phyloP scores from a whole-genome alignment of 1,139 yeast species.

The Schizosaccharomyces versatilis region DNA sequence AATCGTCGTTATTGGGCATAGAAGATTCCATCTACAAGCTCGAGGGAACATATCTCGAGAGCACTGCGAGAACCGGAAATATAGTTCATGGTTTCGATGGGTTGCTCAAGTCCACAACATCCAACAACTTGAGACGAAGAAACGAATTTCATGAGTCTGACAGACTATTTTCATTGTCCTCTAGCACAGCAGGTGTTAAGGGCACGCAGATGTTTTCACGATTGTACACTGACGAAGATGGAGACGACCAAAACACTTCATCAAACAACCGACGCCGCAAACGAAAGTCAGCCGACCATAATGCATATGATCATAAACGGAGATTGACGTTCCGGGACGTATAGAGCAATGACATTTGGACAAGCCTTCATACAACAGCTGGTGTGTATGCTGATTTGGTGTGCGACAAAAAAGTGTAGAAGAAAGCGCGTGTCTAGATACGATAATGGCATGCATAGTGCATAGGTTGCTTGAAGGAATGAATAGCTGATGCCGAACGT shows the following conservation, averaged over 20 bases:
- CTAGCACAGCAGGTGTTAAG: slow-evolving; percentile 16
- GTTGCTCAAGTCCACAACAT: slow-evolving; percentile 30
- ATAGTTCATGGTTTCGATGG: slow-evolving; percentile 78
- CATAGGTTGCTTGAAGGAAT: not conserved
- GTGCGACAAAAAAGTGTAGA: too few relatives aligned
- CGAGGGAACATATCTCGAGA: slow-evolving; percentile 60
- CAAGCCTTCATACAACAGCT: too few relatives aligned
- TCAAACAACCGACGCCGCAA: not conserved
- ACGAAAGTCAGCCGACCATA: too few relatives aligned
- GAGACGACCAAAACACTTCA: too few relatives aligned
- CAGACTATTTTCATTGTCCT: slow-evolving; percentile 62
- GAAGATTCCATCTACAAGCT: slow-evolving; percentile 69
- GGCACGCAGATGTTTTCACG: not conserved
- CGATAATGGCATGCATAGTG: too few relatives aligned
- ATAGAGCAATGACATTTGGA: too few relatives aligned
- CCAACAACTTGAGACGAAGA: slow-evolving; percentile 16
- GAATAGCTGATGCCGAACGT: not conserved
- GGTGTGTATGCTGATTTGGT: too few relatives aligned
- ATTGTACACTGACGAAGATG: not conserved
- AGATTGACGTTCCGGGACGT: too few relatives aligned
- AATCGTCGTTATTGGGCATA: slow-evolving; percentile 33
- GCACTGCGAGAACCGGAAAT: slow-evolving; percentile 42
- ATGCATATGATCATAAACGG: too few relatives aligned
- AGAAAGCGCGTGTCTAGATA: too few relatives aligned
- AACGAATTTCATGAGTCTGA: slow-evolving; percentile 54